Evolutionary conservation across 257 asterid species (phyloP).

Genomic region (Nyctanthes arbortristis): DNA sequence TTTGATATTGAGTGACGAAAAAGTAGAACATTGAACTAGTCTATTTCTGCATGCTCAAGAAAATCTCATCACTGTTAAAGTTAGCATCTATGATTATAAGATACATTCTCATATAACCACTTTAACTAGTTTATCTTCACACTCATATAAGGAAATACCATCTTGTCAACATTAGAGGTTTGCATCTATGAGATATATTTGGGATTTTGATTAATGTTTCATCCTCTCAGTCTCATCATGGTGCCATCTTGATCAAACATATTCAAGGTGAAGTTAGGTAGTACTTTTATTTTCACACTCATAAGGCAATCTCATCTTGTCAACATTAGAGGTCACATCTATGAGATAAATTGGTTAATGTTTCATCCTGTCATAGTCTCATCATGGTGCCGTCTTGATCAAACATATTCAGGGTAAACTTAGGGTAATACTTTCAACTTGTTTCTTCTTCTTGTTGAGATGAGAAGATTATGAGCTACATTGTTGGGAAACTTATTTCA

Average conservation of each 20-base stretch:
- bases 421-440: not conserved
- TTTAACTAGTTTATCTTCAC: too few relatives aligned
- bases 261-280: too few relatives aligned
- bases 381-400: not conserved
- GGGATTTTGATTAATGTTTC: too few relatives aligned
- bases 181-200: not conserved
- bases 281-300: not conserved
- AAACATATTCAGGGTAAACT: not conserved
- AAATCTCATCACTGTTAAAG: constrained; percentile 13
- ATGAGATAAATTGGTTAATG: not conserved
- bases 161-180: too few relatives aligned
- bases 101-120: too few relatives aligned
- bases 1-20: not conserved
- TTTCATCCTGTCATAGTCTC: not conserved
- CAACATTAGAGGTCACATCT: not conserved
- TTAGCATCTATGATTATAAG: too few relatives aligned
- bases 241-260: too few relatives aligned
- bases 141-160: too few relatives aligned
- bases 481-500: not conserved
- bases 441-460: not conserved
- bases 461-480: not conserved
- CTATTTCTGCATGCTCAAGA: not conserved
- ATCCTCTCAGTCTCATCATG: too few relatives aligned
- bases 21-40: not conserved
- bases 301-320: not conserved